Evolutionary conservation across 441 rosid species (phyloP), one percentile per base, ranked within the genome.

Genomic region (Viola pubescens): DNA sequence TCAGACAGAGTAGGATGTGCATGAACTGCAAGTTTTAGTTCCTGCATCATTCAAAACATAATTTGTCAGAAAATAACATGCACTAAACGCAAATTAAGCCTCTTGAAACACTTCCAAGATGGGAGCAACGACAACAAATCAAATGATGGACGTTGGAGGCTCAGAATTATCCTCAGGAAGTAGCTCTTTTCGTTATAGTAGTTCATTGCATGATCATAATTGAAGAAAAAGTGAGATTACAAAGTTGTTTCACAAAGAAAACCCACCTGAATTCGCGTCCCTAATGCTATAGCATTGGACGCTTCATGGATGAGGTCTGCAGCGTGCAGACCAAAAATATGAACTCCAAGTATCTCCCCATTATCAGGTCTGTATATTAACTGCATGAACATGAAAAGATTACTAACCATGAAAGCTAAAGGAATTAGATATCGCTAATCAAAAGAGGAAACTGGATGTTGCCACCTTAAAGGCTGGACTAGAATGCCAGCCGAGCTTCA

Each of bases 261-360:
- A 7, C 76, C 13, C 49, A 82, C 97, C 75, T 89, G 90, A 74
- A 92, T 83, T n/a, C 83, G 71, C 41, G 97, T 86, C 55, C 95
- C 95, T 63, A 92, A 58, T 44, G 96, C 96, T 55, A 92, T 86
- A 6, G 98, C 98, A 70, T 92, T 92, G 43, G 98, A 92, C 53
- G 97, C 98, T 86, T 92, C 98, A 53, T 92, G 98, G 76, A 92
- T 92, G 68, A 89, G 97, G 74, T 92, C 98, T 53, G 98, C 97
- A 16, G 98, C 97, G 46, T 92, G 98, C 73, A 92, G 66, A 50
- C 98, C 97, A 67, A 94, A 84, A 44, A 94, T 94, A 70, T 90
- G 98, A 67, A 92, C 97, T 54, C 98, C 98, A 52, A 92, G 85
- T 56, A 92, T 89, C 79, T 92, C 98, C 59, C 98, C 98, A 38